Percentiles rank a stretch among this genome's conserved stretches.
phyloP scores from a whole-genome alignment of 495 filamentous ascomycete species.

The Endocarpon pusillum region DNA sequence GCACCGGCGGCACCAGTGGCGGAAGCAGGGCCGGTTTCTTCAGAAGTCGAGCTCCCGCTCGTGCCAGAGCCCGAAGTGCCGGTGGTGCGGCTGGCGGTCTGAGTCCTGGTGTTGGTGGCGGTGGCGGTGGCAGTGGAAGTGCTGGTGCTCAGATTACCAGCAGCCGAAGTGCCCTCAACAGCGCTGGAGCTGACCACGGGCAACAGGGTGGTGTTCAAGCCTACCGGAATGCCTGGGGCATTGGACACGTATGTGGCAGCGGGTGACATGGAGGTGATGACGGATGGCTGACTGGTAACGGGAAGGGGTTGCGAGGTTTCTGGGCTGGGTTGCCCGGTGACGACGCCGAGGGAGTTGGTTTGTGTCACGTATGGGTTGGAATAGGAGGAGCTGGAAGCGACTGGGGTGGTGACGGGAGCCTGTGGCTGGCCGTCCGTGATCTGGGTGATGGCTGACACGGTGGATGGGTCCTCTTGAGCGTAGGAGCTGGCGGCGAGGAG shows the following conservation, averaged over 20 bases:
- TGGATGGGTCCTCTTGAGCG: neutral
- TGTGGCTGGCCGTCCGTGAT: slow-evolving; percentile 1
- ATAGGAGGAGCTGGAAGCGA: neutral
- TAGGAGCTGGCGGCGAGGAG: neutral
- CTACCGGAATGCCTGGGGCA: slow-evolving; percentile 24
- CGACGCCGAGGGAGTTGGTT: slow-evolving; percentile 39
- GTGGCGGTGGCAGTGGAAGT: slow-evolving; percentile 11
- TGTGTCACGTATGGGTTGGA: slow-evolving; percentile 26
- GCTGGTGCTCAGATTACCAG: slow-evolving; percentile 11
- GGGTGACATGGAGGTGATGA: slow-evolving; percentile 24
- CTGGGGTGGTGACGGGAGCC: neutral
- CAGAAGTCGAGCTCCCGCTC: no score
- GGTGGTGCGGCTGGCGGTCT: slow-evolving; percentile 13
- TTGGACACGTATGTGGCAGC: slow-evolving; percentile 16
- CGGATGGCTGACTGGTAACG: slow-evolving; percentile 25
- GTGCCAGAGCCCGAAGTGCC: no score
- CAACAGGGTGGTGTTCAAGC: slow-evolving; percentile 15
- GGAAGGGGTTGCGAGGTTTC: slow-evolving; percentile 20
- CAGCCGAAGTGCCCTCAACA: slow-evolving; percentile 10
- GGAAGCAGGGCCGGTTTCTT: no score
- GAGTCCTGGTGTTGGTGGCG: slow-evolving; percentile 7
- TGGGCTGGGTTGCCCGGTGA: slow-evolving; percentile 30
- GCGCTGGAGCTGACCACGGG: slow-evolving; percentile 11
- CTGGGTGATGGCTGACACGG: neutral
- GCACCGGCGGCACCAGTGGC: no score